A percentile compares a stretch with the other conserved stretches of the same genome.
phyloP scores from a whole-genome alignment of 2,329 filamentous ascomycete genomes.

The Ascomycota sp. region DNA sequence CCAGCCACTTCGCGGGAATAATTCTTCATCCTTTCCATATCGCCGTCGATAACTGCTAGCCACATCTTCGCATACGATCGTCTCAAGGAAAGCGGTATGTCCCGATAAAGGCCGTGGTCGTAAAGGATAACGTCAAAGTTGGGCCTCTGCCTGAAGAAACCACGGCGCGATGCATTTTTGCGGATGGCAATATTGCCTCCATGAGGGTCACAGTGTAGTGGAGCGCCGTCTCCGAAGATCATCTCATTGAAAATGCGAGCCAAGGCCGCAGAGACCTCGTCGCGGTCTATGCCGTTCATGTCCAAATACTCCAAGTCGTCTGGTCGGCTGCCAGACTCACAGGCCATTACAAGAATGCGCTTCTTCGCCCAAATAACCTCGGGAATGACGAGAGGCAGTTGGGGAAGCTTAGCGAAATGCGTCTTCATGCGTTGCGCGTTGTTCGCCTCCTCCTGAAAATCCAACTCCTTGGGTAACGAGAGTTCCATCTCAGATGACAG shows the following conservation, averaged over 20 bases:
- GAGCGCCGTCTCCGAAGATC: slow-evolving; percentile 82
- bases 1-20: slow-evolving; percentile 81
- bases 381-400: slow-evolving; percentile 72
- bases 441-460: slow-evolving; percentile 67
- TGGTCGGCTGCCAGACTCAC: slow-evolving; percentile 64
- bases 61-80: slow-evolving; percentile 91
- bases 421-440: slow-evolving; percentile 65
- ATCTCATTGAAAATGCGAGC: slow-evolving; percentile 96
- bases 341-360: slow-evolving; percentile 89
- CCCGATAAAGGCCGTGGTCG: slow-evolving; percentile 89
- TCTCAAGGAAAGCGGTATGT: slow-evolving; percentile 60
- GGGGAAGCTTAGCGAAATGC: slow-evolving; percentile 57
- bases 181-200: slow-evolving; percentile 90
- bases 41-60: slow-evolving; percentile 83
- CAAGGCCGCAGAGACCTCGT: slow-evolving; percentile 82
- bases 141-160: slow-evolving; percentile 22
- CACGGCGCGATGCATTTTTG: slow-evolving; percentile 40
- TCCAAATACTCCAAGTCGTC: slow-evolving; percentile 84
- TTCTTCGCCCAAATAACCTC: slow-evolving; percentile 76
- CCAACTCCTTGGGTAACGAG: slow-evolving; percentile 76
- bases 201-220: slow-evolving; percentile 90
- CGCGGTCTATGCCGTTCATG: slow-evolving; percentile 68
- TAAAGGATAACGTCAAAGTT: slow-evolving; percentile 96
- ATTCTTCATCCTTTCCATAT: slow-evolving; percentile 68
- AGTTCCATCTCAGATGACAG: slow-evolving; percentile 80